Evolutionary conservation across 352 stramenopile genomes (phyloP), one percentile per base, ranked within the genome.

Genomic region (Phytophthora ohioensis): DNA sequence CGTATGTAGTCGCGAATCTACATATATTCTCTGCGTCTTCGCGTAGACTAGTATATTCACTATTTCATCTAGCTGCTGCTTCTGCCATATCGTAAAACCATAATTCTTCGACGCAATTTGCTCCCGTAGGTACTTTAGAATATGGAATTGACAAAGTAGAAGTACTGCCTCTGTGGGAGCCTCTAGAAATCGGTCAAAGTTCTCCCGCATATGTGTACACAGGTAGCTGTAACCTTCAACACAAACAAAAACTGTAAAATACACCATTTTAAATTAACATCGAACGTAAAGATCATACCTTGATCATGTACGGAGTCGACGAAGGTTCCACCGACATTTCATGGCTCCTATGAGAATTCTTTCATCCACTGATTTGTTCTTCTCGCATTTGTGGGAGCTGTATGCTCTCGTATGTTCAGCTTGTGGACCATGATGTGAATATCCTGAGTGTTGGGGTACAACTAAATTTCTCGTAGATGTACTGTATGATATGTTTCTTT

Each of bases 111-210:
- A 45, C n/a, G 49, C 39, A 36, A 80, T 54, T 17, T 70, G 64
- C 36, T 75, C 51, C 12, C 47, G 46, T 1, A 76, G 41, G 13
- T 63, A 72, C 35, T 75, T 77, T 0, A 78, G 46, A 0, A 73
- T 64, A 27, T 76, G 71, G 35, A 77, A 80, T 15, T 82, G 64
- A 41, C 67, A 80, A 1, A 82, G n/a, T 0, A 80, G 35, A 3
- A 80, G 21, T 0, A 30, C 47, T 2, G 42, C 67, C 4, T 57
- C 17, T 0, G 67, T 62, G 41, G 79, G 68, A 1, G 12, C 27
- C 15, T 57, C 51, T 17, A 34, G 51, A 42, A 57, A 57, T 10
- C 51, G 34, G 35, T 58, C 34, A 21, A 58, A 47, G 1, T 21
- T 1, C 11, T 47, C 35, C 8, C 35, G n/a, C 35, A 58, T 58